These are phyloP conservation scores for Silene noctiflora DNA, from an alignment of 179 eudicot species.

Conservation along the genomic window DNA sequence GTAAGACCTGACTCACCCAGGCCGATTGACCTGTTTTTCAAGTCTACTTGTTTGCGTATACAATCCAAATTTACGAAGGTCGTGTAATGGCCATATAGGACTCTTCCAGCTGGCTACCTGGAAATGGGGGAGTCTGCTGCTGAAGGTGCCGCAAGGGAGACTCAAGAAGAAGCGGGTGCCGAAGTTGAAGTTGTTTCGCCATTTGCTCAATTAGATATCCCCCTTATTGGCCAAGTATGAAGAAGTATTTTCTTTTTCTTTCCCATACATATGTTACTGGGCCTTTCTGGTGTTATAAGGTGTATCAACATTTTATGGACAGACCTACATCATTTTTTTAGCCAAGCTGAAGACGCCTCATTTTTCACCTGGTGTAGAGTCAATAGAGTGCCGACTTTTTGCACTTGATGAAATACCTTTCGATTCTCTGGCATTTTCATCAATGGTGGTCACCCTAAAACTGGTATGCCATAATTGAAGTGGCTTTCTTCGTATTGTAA, in stretches of 20 bases:
- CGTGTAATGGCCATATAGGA: constrained; percentile 44
- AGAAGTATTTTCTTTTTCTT: constrained; percentile 9
- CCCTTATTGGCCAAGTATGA: constrained; percentile 93
- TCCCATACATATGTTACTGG: background rate
- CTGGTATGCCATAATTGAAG: constrained; percentile 46
- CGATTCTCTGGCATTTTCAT: constrained; percentile 86
- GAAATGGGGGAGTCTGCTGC: constrained; percentile 98
- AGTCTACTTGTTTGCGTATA: background rate
- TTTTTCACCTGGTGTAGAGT: constrained; percentile 92
- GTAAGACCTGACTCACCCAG: background rate
- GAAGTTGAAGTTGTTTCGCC: constrained; percentile 80
- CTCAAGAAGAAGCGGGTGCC: constrained; percentile 91
- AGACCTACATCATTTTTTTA: constrained; percentile 87
- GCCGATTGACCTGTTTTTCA: background rate
- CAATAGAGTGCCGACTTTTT: constrained; percentile 82
- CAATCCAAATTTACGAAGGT: constrained; percentile 8
- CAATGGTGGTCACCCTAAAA: constrained; percentile 82
- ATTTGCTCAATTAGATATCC: constrained; percentile 90
- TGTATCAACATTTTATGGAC: constrained; percentile 24
- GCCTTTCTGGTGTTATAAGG: constrained; percentile 7
- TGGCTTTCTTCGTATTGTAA: background rate
- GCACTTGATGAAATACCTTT: constrained; percentile 77
- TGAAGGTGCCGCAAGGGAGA: constrained; percentile 88
- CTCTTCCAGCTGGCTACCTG: constrained; percentile 98
- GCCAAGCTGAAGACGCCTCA: constrained; percentile 81